phyloP scores from a whole-genome alignment of 2,329 filamentous ascomycete genomes.

The Ascochyta clinopodiicola region DNA sequence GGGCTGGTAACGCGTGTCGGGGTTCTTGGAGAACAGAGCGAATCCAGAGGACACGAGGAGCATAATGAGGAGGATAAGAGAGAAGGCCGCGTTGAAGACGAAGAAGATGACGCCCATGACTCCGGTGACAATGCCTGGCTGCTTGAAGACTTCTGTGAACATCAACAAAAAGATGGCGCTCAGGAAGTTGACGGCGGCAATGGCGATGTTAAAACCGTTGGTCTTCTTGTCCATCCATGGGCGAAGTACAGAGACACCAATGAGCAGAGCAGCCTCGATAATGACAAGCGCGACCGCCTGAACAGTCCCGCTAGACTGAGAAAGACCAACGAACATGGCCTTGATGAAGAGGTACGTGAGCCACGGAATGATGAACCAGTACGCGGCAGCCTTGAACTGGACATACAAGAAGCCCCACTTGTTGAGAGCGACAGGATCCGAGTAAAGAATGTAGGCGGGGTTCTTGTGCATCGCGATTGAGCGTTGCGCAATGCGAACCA shows the following conservation, averaged over 20 bases:
- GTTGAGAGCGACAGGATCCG: constrained; percentile 90
- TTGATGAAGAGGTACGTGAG: constrained; percentile 84
- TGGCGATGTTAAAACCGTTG: constrained; percentile 94
- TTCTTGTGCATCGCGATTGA: constrained; percentile 94
- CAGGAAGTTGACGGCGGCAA: constrained; percentile 87
- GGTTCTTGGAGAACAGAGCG: constrained; percentile 88
- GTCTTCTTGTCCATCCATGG: constrained; percentile 99
- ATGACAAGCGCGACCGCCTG: constrained; percentile 85
- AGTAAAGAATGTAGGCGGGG: constrained; percentile 95
- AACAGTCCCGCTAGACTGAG: constrained; percentile 71
- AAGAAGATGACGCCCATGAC: constrained; percentile 91
- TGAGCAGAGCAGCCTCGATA: constrained; percentile 79
- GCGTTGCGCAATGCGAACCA: constrained; percentile 85
- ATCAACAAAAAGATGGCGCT: constrained; percentile 88
- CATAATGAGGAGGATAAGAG: constrained; percentile 81
- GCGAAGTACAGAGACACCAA: constrained; percentile 78
- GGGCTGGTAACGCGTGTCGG: constrained; percentile 91
- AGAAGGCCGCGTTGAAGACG: constrained; percentile 83
- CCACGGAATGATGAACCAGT: constrained; percentile 89
- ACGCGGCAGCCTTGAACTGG: constrained; percentile 92
- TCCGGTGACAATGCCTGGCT: constrained; percentile 82
- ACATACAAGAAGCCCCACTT: constrained; percentile 99
- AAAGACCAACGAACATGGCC: constrained; percentile 84
- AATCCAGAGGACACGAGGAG: constrained; percentile 79
- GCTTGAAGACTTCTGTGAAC: constrained; percentile 85